Percentiles rank a stretch among this genome's conserved stretches.
These are phyloP conservation scores for Alternaria metachromatica DNA, from an alignment of 2,329 filamentous ascomycete genomes.

Conservation along the genomic window DNA sequence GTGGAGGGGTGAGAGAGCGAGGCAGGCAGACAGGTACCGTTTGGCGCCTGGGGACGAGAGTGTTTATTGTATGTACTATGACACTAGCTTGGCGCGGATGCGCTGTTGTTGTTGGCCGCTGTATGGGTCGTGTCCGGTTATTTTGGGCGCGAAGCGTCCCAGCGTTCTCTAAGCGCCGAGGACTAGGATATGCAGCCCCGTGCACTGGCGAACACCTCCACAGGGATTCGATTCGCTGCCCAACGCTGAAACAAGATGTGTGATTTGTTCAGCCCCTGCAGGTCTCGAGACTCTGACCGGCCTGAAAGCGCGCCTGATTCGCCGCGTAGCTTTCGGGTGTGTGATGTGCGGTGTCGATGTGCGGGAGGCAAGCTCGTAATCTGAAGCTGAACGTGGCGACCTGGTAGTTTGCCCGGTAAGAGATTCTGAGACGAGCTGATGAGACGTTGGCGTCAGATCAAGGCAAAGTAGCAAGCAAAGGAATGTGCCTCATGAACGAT, in stretches of 20 bases:
- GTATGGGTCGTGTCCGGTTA: constrained; percentile 32
- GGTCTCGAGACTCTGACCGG: constrained; percentile 26
- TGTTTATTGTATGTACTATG: constrained; percentile 44
- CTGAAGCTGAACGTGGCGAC: constrained; percentile 33
- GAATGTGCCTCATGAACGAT: constrained; percentile 14
- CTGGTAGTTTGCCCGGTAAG: constrained; percentile 26
- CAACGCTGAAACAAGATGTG: constrained; percentile 42
- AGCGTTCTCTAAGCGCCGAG: constrained; percentile 42
- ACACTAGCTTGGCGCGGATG: constrained; percentile 35
- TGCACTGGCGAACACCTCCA: constrained; percentile 25
- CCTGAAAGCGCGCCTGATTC: constrained; percentile 33
- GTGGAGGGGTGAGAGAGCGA: constrained; percentile 34
- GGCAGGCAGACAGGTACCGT: constrained; percentile 34
- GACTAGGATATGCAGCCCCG: constrained; percentile 22
- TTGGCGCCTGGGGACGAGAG: constrained; percentile 32
- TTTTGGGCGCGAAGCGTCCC: constrained; percentile 36
- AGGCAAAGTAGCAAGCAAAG: constrained; percentile 20
- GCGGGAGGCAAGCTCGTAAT: constrained; percentile 32
- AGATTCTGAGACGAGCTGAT: constrained; percentile 38
- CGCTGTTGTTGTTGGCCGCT: constrained; percentile 43
- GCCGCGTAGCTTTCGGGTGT: constrained; percentile 25
- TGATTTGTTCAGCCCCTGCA: constrained; percentile 49
- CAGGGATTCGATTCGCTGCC: constrained; percentile 26
- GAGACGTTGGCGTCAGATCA: constrained; percentile 29
- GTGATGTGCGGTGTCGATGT: constrained; percentile 34